Evolutionary conservation across 495 filamentous ascomycete species (phyloP), one percentile per base, ranked within the genome.

Genomic region (Penicillium robsamsonii): DNA sequence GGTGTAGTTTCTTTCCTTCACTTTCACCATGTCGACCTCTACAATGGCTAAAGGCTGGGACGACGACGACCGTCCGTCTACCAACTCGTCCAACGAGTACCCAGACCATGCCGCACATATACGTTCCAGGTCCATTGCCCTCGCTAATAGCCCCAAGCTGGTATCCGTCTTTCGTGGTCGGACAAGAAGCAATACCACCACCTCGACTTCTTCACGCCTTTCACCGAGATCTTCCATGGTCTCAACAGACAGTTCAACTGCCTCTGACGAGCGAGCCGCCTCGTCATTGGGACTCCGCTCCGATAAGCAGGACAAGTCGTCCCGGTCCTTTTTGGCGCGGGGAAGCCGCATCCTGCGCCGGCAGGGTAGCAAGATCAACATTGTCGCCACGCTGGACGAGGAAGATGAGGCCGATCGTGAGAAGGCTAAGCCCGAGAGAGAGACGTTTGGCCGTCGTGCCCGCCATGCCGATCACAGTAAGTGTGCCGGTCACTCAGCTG

Each of bases 321-420:
- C 75, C 10, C 73, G 75, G 42, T 75, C 75, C 9, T 65, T 81
- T 42, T 61, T 80, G 33, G 64, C 72, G 41, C 77, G 78, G 22
- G 78, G 78, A 3, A 80, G 79, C 38, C 78, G 76, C n/a, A 76
- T 82, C 33, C 66, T 82, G 22, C 77, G 74, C 22, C 75, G 79
- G 33, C 75, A 80, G 55, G 78, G 79, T 1, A 82, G 79, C 61
- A 80, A 78, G 50, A 72, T 78, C 58, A 77, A 77, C 43, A 72
- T 82, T 52, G 71, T 74, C 55, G 75, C 75, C 46, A 73, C 74
- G 15, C 59, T 78, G 60, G 70, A 77, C 48, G 75, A 79, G 65
- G 78, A 74, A 24, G 70, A 78, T 24, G 74, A 81, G 49, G 56
- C 57, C 20, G 71, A 70, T 46, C 73, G 69, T 24, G 66, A 65